A percentile compares a stretch with the other conserved stretches of the same genome.
phyloP scores from a whole-genome alignment of 176 grass and related monocot genomes.

The Oryza brachyantha region DNA sequence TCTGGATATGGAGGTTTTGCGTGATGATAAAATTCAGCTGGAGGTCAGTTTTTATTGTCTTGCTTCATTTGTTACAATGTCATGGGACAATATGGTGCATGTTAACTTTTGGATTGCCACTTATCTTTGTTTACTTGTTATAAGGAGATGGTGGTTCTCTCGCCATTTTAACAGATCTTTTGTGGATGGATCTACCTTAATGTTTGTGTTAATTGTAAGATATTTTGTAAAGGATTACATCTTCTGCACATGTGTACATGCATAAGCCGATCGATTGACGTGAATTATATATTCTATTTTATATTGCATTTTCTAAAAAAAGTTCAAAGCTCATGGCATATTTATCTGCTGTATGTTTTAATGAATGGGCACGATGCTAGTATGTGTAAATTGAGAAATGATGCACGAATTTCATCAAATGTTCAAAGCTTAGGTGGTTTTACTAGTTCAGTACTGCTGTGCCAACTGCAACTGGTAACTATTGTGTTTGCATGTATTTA shows the following conservation, averaged over 20 bases:
- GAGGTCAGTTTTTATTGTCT: constrained; percentile 55
- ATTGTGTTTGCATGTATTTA: not conserved
- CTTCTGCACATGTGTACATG: not conserved
- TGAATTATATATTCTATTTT: not conserved
- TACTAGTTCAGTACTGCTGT: not conserved
- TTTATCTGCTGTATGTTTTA: not conserved
- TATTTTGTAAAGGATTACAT: not conserved
- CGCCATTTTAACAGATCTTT: not conserved
- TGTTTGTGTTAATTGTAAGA: not conserved
- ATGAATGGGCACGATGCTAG: not conserved
- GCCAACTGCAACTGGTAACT: not conserved
- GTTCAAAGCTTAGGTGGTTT: not conserved
- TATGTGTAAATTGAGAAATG: not conserved
- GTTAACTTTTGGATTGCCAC: not conserved
- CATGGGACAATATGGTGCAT: not conserved
- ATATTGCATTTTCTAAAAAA: not conserved
- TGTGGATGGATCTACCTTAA: not conserved
- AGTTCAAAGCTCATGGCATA: not conserved
- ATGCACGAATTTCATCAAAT: not conserved
- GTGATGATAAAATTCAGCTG: constrained; percentile 65
- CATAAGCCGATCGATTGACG: not conserved
- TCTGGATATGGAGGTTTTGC: constrained; percentile 53
- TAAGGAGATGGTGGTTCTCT: not conserved
- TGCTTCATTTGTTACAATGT: not conserved
- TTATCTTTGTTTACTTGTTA: not conserved